Evolutionary conservation across 2,329 filamentous ascomycete species (phyloP).

Genomic region (Rutstroemia sp.): DNA sequence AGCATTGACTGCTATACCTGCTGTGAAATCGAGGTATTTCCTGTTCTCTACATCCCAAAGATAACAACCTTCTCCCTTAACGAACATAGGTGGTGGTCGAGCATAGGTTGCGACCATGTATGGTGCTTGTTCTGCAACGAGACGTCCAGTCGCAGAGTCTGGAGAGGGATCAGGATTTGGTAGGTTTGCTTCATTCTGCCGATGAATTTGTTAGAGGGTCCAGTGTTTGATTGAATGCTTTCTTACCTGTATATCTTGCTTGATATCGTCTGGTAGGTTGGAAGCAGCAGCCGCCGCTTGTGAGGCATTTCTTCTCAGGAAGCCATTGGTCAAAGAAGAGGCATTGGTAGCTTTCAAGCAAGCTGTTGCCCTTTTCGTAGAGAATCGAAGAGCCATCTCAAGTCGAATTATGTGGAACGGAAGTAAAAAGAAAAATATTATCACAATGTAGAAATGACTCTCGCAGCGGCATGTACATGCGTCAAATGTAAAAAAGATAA

Average conservation of each 20-base stretch:
- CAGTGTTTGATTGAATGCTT: neutral
- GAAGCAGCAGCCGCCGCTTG: slow-evolving; percentile 31
- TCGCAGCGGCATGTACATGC: neutral
- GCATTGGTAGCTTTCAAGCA: slow-evolving; percentile 22
- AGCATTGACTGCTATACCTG: slow-evolving; percentile 91
- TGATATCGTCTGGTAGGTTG: slow-evolving; percentile 31
- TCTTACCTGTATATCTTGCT: slow-evolving; percentile 32
- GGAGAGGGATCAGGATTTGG: slow-evolving; percentile 66
- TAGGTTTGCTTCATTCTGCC: slow-evolving; percentile 32
- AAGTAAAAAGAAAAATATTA: neutral
- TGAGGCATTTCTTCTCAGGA: slow-evolving; percentile 25
- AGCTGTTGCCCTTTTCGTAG: slow-evolving; percentile 24
- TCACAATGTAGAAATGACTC: neutral
- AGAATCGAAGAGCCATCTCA: slow-evolving; percentile 26
- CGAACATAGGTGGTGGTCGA: slow-evolving; percentile 82
- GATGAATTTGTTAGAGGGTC: slow-evolving; percentile 7
- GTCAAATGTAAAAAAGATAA: neutral
- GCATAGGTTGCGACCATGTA: slow-evolving; percentile 97
- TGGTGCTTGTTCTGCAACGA: slow-evolving; percentile 68
- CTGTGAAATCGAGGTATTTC: slow-evolving; percentile 88
- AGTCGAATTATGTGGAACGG: neutral
- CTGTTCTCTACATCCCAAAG: slow-evolving; percentile 86
- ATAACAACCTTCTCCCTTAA: slow-evolving; percentile 78
- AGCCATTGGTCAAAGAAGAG: slow-evolving; percentile 18
- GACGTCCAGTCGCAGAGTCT: slow-evolving; percentile 66